These are phyloP conservation scores for Ceraceosorus guamensis DNA, from an alignment of 1,284 basidiomycete genomes.

Conservation along the genomic window DNA sequence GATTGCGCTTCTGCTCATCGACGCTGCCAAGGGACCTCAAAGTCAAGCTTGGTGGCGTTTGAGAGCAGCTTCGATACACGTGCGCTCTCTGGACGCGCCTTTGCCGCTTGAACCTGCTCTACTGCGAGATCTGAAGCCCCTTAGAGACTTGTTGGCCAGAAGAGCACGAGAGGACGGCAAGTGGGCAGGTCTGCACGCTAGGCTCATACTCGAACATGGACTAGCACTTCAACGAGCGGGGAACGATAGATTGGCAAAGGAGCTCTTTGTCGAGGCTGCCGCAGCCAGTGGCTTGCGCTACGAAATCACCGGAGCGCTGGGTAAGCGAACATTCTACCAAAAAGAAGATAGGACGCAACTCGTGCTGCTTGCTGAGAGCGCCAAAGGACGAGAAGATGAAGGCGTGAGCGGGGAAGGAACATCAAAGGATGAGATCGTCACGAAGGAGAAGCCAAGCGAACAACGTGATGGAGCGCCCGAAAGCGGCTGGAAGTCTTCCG, in stretches of 20 bases:
- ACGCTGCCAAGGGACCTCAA: constrained; percentile 8
- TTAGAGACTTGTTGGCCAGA: constrained; percentile 54
- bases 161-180: constrained; percentile 1
- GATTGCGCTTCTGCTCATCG: constrained; percentile 45
- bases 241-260: constrained; percentile 70
- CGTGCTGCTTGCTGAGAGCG: constrained; percentile 81
- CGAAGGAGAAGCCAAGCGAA: constrained; percentile 2
- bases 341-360: constrained; percentile 77
- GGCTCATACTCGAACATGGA: constrained; percentile 71
- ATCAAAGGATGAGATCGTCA: constrained; percentile 2
- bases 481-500: constrained; percentile 25
- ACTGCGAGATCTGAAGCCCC: constrained; percentile 48
- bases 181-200: constrained; percentile 61
- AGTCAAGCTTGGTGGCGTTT: constrained; percentile 62
- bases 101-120: constrained; percentile 59
- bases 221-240: constrained; percentile 67
- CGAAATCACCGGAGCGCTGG: constrained; percentile 84
- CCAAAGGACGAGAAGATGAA: constrained; percentile 24
- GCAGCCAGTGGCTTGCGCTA: constrained; percentile 72
- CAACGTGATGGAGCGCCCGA: constrained; percentile 3
- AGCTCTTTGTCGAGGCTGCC: constrained; percentile 72
- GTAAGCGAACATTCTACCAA: constrained; percentile 92
- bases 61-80: constrained; percentile 66
- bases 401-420: constrained; percentile 8
- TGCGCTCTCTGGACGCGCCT: constrained; percentile 78